Evolutionary conservation across 2,329 filamentous ascomycete genomes (phyloP).

Genomic region (Sarocladiaceae sp.): DNA sequence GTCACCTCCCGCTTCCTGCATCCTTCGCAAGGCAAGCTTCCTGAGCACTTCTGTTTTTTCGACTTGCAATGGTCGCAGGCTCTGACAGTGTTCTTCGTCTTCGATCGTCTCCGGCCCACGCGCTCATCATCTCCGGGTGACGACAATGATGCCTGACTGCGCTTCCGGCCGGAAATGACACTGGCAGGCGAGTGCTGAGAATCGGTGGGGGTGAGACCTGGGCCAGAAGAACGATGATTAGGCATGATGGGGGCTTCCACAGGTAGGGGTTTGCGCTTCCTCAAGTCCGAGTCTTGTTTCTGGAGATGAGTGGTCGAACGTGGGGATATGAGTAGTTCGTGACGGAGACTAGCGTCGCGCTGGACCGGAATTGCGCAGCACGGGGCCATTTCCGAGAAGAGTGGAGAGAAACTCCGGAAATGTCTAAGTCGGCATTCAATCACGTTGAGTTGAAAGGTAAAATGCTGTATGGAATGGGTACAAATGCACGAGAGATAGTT

Average conservation of each 20-base stretch:
- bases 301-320: too few species aligned
- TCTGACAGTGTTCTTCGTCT: conserved; percentile 32
- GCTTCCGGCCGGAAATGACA: conserved; percentile 1
- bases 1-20: conserved; percentile 23
- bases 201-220: background rate
- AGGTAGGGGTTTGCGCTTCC: background rate
- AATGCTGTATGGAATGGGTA: too few species aligned
- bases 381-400: too few species aligned
- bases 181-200: background rate
- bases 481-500: too few species aligned
- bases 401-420: too few species aligned
- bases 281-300: background rate
- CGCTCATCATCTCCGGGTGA: background rate
- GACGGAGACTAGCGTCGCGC: too few species aligned
- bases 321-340: too few species aligned
- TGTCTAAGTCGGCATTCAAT: too few species aligned
- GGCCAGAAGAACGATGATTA: background rate
- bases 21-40: conserved; percentile 28
- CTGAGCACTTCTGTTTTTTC: conserved; percentile 33
- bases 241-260: background rate
- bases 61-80: conserved; percentile 35
- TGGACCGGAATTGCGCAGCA: too few species aligned
- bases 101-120: conserved; percentile 2
- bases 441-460: too few species aligned
- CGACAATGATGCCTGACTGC: background rate